Evolutionary conservation across 192 early-diverging fungal genomes (phyloP).

Genomic region (Coemansia sp.): DNA sequence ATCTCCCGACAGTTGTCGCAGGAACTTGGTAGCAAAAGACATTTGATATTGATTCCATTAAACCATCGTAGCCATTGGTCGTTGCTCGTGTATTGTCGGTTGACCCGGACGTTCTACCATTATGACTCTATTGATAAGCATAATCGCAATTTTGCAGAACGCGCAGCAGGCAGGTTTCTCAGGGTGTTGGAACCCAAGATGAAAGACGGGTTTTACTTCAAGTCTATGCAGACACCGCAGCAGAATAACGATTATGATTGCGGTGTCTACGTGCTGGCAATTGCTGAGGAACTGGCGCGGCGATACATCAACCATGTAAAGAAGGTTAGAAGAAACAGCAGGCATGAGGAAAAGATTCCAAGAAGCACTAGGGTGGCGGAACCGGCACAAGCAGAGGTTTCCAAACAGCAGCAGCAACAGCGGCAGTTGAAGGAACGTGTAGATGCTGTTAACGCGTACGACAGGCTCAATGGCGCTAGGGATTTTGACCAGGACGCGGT

Average conservation of each 20-base stretch:
- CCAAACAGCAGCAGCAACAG: conserved; percentile 5
- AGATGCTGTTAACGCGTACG: conserved; percentile 4
- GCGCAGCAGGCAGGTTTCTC: conserved; percentile 44
- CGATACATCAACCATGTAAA: conserved; percentile 47
- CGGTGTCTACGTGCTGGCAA: conserved; percentile 52
- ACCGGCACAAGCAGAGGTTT: not conserved
- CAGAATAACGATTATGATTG: conserved; percentile 56
- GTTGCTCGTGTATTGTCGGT: conserved; percentile 47
- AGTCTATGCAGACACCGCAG: conserved; percentile 57
- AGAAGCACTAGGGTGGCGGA: not conserved
- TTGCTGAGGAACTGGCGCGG: conserved; percentile 49
- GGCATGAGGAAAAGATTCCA: not conserved
- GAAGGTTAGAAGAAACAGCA: not conserved
- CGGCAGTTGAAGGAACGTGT: not conserved
- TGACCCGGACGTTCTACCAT: conserved; percentile 54
- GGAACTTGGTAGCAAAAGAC: conserved; percentile 31
- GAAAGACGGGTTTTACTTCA: conserved; percentile 53
- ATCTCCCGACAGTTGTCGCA: conserved; percentile 44
- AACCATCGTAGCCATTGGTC: conserved; percentile 55
- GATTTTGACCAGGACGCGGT: conserved; percentile 13
- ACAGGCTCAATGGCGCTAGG: conserved; percentile 16
- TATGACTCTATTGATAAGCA: conserved; percentile 53
- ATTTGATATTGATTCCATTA: conserved; percentile 49
- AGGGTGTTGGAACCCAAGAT: conserved; percentile 39
- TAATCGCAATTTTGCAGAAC: conserved; percentile 52